Conservation (phyloP, 2,329 filamentous ascomycete species). For the Curvularia spicifera region DNA sequence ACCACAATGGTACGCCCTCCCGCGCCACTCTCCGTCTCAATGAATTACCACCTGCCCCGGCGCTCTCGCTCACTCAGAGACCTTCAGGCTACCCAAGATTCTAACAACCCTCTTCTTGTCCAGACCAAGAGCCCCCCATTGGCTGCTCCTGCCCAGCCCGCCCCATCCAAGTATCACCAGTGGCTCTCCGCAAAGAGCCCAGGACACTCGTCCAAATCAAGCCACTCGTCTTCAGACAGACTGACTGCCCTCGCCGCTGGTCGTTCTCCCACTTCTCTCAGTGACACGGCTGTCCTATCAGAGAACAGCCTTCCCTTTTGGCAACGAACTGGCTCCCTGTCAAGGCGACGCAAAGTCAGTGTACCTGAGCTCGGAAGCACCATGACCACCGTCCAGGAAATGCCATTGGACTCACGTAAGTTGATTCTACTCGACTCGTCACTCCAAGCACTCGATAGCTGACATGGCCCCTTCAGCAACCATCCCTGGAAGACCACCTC, state of each 20-base stretch:
- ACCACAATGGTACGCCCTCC: constrained; percentile 39
- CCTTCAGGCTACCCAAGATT: constrained; percentile 39
- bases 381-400: constrained; percentile 50
- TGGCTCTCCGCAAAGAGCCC: constrained; percentile 47
- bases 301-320: constrained; percentile 43
- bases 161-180: constrained; percentile 44
- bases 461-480: constrained; percentile 39
- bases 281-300: constrained; percentile 46
- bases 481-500: constrained; percentile 50
- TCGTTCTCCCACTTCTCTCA: constrained; percentile 50
- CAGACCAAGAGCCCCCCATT: constrained; percentile 39
- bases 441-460: constrained; percentile 14
- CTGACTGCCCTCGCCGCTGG: constrained; percentile 46
- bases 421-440: constrained; percentile 2
- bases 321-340: constrained; percentile 48
- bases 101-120: constrained; percentile 24
- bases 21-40: constrained; percentile 28
- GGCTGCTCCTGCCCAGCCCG: constrained; percentile 31
- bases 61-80: constrained; percentile 46
- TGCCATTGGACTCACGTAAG: constrained; percentile 51
- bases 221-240: constrained; percentile 37
- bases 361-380: constrained; percentile 48
- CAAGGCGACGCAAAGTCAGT: constrained; percentile 51
- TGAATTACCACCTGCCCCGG: constrained; percentile 44
- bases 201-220: constrained; percentile 28